phyloP scores from a whole-genome alignment of 2,329 filamentous ascomycete species.

The Ophidiomyces ophidiicola region DNA sequence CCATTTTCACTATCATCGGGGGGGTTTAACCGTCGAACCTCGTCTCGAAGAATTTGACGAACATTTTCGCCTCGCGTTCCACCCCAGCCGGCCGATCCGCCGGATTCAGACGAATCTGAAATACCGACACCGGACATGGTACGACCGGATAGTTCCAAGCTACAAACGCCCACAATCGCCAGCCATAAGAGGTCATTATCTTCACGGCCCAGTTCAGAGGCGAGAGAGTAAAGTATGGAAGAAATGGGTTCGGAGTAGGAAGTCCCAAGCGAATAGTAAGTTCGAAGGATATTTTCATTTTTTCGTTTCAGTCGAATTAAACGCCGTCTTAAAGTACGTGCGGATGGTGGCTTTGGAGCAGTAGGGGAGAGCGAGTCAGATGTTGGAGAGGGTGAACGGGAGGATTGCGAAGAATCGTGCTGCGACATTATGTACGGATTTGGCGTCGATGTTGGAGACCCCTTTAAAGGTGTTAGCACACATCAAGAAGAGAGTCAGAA shows the following conservation, averaged over 20 bases:
- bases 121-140: constrained; percentile 65
- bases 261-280: constrained; percentile 76
- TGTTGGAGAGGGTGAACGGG: constrained; percentile 35
- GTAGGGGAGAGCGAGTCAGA: constrained; percentile 30
- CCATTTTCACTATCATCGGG: constrained; percentile 47
- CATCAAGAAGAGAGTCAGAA: not conserved
- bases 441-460: constrained; percentile 33
- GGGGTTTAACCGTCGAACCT: constrained; percentile 86
- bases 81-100: constrained; percentile 59
- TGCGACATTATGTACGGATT: constrained; percentile 30
- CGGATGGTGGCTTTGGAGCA: constrained; percentile 51
- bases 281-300: constrained; percentile 61
- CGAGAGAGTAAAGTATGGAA: constrained; percentile 85
- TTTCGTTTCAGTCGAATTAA: constrained; percentile 63
- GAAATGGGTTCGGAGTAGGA: constrained; percentile 93
- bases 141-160: constrained; percentile 78
- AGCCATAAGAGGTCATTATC: constrained; percentile 95
- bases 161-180: constrained; percentile 87
- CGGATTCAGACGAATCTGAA: constrained; percentile 44
- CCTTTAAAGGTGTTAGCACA: constrained; percentile 18
- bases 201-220: constrained; percentile 86
- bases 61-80: constrained; percentile 72
- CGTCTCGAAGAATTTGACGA: constrained; percentile 74
- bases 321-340: constrained; percentile 57
- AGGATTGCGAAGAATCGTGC: constrained; percentile 35